phyloP scores from a whole-genome alignment of 768 basidiomycete genomes.

The Pulveroboletus ravenelii region DNA sequence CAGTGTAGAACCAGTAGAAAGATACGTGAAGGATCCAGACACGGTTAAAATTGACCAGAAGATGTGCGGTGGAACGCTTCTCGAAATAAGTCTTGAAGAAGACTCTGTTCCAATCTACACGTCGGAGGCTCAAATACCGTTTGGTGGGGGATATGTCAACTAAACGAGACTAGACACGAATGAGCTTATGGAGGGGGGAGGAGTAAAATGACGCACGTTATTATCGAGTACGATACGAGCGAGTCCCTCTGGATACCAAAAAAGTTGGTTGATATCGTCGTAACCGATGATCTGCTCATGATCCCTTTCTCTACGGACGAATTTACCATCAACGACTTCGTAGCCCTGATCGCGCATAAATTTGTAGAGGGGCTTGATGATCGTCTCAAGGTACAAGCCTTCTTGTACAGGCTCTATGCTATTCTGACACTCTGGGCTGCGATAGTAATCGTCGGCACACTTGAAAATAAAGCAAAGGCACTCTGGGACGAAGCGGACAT shows the following conservation, averaged over 20 bases:
- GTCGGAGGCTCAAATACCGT: constrained; percentile 87
- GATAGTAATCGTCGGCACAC: constrained; percentile 99
- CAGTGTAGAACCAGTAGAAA: constrained; percentile 94
- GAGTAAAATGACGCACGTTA: constrained; percentile 48
- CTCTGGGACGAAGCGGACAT: constrained; percentile 95
- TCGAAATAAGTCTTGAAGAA: constrained; percentile 99
- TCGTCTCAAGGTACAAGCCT: constrained; percentile 84
- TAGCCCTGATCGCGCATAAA: constrained; percentile 98
- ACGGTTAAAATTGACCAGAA: constrained; percentile 98
- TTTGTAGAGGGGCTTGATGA: constrained; percentile 92
- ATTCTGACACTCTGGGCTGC: constrained; percentile 96
- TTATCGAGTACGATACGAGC: constrained; percentile 87
- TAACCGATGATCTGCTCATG: constrained; percentile 98
- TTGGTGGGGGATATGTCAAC: constrained; percentile 89
- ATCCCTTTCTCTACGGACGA: constrained; percentile 89
- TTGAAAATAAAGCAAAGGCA: constrained; percentile 99
- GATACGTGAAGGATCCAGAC: constrained; percentile 96
- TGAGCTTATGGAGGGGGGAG: constrained; percentile 3
- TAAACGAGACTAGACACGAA: constrained; percentile 64
- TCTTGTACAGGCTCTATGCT: constrained; percentile 89
- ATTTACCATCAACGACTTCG: constrained; percentile 92
- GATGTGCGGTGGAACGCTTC: constrained; percentile 87
- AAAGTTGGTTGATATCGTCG: constrained; percentile 98
- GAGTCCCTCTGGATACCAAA: constrained; percentile 99
- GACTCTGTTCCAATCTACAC: constrained; percentile 88